Percentiles rank a stretch among this genome's conserved stretches.
These are phyloP conservation scores for Vigna reflexopilosa DNA, from an alignment of 306 rosid species.

Conservation along the genomic window DNA sequence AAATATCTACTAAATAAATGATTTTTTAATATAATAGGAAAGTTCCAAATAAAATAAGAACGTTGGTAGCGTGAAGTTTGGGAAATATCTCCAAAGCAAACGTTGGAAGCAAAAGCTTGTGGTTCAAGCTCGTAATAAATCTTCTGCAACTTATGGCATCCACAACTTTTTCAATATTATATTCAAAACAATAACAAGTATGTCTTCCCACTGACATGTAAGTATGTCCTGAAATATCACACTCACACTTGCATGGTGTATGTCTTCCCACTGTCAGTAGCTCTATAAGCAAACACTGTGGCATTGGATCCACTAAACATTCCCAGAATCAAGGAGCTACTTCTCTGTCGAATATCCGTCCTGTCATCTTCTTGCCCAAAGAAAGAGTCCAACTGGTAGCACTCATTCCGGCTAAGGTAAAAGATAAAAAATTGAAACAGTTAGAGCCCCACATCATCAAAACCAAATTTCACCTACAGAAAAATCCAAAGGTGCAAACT, in stretches of 20 bases:
- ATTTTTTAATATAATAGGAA: no score
- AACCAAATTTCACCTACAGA: not conserved
- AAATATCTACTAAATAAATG: no score
- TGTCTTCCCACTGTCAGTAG: conserved; percentile 96
- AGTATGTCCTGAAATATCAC: conserved; percentile 10
- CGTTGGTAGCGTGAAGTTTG: no score
- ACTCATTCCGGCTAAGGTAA: conserved; percentile 74
- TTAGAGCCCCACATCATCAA: not conserved
- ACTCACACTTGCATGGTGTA: conserved; percentile 87
- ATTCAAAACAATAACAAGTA: no score
- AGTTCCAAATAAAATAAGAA: no score
- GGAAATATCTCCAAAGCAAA: no score
- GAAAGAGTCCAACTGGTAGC: conserved; percentile 79
- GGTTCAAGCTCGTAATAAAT: no score
- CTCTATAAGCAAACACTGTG: conserved; percentile 93
- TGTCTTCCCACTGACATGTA: no score
- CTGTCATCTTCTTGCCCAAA: conserved; percentile 76
- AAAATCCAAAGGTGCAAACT: not conserved
- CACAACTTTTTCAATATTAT: no score
- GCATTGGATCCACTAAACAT: conserved; percentile 79
- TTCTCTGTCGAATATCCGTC: conserved; percentile 71
- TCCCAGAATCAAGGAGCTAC: conserved; percentile 76
- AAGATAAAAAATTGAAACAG: not conserved
- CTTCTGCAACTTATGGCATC: no score
- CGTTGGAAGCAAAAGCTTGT: no score